These are phyloP conservation scores for Calonectria ilicicola DNA, from an alignment of 2,329 filamentous ascomycete species.

Conservation along the genomic window DNA sequence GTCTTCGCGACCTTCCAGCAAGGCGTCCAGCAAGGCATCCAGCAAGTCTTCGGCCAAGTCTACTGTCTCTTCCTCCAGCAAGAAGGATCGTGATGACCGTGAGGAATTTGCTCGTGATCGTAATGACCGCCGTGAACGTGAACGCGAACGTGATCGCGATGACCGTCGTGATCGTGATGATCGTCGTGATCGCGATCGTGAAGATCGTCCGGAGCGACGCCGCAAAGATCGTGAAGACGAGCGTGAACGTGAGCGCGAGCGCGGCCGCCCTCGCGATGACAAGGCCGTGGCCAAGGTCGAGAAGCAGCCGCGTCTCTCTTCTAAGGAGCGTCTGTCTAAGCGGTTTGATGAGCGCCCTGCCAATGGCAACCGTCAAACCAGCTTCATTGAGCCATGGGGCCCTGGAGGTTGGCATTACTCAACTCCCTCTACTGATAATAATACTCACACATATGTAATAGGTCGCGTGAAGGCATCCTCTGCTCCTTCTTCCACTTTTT, in stretches of 20 bases:
- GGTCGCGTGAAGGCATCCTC: constrained; percentile 42
- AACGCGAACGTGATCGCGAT: background rate
- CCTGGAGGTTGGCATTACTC: constrained; percentile 46
- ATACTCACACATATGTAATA: constrained; percentile 43
- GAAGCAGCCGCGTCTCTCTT: constrained; percentile 39
- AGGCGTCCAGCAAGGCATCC: constrained; percentile 46
- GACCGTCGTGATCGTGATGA: constrained; percentile 23
- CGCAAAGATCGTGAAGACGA: constrained; percentile 35
- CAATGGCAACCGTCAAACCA: constrained; percentile 44
- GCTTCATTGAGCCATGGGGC: constrained; percentile 51
- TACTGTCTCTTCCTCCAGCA: constrained; percentile 35
- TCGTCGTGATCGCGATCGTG: constrained; percentile 28
- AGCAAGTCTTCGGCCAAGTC: constrained; percentile 34
- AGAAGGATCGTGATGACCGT: constrained; percentile 34
- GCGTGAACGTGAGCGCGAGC: constrained; percentile 34
- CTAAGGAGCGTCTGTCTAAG: constrained; percentile 50
- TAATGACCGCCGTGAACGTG: background rate
- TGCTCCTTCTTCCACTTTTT: constrained; percentile 38
- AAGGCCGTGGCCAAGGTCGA: constrained; percentile 46
- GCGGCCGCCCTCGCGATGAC: constrained; percentile 38
- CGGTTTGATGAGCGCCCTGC: constrained; percentile 52
- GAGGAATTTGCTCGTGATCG: constrained; percentile 1
- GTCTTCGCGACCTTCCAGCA: constrained; percentile 43
- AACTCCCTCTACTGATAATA: constrained; percentile 39
- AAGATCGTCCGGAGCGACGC: constrained; percentile 25